Percentiles rank a stretch among this genome's conserved stretches.
phyloP scores from a whole-genome alignment of 1,284 basidiomycete species.

The Agaricales sp. region DNA sequence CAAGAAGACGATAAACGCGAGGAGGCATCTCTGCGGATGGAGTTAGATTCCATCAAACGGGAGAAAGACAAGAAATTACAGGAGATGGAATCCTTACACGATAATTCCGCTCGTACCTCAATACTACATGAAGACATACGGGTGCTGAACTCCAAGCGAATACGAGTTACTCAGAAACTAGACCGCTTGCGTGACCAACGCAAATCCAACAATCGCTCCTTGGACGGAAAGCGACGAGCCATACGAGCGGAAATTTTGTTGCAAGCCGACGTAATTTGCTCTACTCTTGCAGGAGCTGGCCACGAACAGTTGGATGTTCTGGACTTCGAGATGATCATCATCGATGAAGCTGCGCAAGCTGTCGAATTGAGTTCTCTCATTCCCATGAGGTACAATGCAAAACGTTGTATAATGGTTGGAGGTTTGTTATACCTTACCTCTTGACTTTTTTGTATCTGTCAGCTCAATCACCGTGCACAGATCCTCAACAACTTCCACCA shows the following conservation, averaged over 20 bases:
- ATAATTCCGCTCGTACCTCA: constrained; percentile 38
- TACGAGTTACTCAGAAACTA: constrained; percentile 56
- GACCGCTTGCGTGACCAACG: constrained; percentile 77
- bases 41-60: constrained; percentile 61
- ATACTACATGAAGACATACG: constrained; percentile 61
- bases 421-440: constrained; percentile 20
- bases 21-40: constrained; percentile 49
- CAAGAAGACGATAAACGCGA: constrained; percentile 26
- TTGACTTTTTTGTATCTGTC: background rate
- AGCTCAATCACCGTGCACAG: constrained; percentile 20
- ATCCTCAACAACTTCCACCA: constrained; percentile 95
- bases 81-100: constrained; percentile 43
- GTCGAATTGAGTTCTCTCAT: constrained; percentile 97
- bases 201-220: constrained; percentile 60
- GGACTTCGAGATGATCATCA: constrained; percentile 94
- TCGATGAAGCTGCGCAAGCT: constrained; percentile 97
- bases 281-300: constrained; percentile 88
- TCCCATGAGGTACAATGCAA: constrained; percentile 81
- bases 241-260: constrained; percentile 70
- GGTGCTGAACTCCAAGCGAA: constrained; percentile 55
- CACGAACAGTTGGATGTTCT: constrained; percentile 80
- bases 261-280: constrained; percentile 90
- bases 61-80: constrained; percentile 52
- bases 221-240: constrained; percentile 72
- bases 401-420: constrained; percentile 89